Percentiles rank a stretch among this genome's conserved stretches.
Conservation (phyloP, 1,284 basidiomycete genomes). For the Calocybe gambosa region DNA sequence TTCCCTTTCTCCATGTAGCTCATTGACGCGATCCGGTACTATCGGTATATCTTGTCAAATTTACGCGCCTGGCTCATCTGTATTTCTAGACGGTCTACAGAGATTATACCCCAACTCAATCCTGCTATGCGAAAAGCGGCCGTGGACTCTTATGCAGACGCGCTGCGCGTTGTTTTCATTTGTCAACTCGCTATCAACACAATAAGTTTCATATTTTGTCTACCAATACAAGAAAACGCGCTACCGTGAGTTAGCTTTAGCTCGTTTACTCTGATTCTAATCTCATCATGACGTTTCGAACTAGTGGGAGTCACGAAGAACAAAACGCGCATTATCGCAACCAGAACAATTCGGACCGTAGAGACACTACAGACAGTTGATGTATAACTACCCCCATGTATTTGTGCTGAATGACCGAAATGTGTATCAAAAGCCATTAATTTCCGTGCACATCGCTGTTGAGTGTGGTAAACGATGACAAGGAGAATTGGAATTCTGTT, state of each 20-base stretch:
- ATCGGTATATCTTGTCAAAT: constrained; percentile 6
- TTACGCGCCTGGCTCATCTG: constrained; percentile 8
- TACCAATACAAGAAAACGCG: constrained; percentile 72
- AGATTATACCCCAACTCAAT: constrained; percentile 69
- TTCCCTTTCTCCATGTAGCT: constrained; percentile 38
- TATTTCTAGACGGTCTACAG: constrained; percentile 66
- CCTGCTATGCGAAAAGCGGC: constrained; percentile 62
- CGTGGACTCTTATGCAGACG: constrained; percentile 76
- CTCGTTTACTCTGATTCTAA: constrained; percentile 7
- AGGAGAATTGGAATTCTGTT: not conserved
- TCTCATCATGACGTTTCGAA: not conserved
- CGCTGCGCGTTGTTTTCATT: constrained; percentile 83
- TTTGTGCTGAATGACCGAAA: constrained; percentile 13
- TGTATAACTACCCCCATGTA: constrained; percentile 20
- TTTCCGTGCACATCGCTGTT: not conserved
- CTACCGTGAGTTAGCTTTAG: constrained; percentile 50
- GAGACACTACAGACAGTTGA: constrained; percentile 16
- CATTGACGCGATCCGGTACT: constrained; percentile 65
- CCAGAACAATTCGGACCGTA: constrained; percentile 23
- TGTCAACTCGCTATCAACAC: constrained; percentile 63
- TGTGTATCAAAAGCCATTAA: not conserved
- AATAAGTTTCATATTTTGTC: constrained; percentile 52
- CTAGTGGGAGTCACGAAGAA: constrained; percentile 56
- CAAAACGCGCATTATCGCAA: constrained; percentile 50
- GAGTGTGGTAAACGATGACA: not conserved